Conservation (phyloP, 2,329 filamentous ascomycete genomes). For the Hymenoscyphus albidus region DNA sequence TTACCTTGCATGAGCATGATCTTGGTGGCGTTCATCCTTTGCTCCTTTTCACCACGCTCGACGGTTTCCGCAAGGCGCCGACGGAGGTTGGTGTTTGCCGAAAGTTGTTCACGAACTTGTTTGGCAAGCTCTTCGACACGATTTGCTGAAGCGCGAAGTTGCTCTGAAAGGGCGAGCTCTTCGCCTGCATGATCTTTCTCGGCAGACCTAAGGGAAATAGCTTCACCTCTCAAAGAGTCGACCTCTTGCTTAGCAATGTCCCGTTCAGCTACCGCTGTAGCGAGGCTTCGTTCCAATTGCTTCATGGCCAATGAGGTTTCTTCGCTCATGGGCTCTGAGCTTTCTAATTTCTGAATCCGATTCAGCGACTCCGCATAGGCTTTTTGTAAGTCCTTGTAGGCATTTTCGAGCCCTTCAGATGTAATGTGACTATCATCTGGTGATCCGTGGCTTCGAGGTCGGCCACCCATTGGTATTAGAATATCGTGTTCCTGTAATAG, state of each 20-base stretch:
- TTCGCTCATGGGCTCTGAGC: conserved; percentile 47
- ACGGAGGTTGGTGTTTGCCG: conserved; percentile 72
- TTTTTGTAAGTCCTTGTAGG: conserved; percentile 72
- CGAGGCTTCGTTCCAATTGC: conserved; percentile 64
- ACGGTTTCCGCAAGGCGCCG: conserved; percentile 76
- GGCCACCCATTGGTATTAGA: conserved; percentile 56
- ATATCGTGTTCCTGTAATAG: conserved; percentile 83
- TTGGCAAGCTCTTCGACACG: conserved; percentile 75
- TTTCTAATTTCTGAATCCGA: conserved; percentile 62
- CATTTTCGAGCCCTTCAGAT: conserved; percentile 67
- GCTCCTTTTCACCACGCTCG: conserved; percentile 76
- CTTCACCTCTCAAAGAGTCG: conserved; percentile 56
- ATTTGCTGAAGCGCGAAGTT: conserved; percentile 69
- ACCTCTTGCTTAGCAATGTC: conserved; percentile 67
- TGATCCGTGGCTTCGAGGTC: conserved; percentile 41
- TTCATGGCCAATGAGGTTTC: conserved; percentile 60
- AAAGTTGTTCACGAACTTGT: conserved; percentile 76
- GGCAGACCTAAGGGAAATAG: conserved; percentile 52
- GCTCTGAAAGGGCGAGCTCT: conserved; percentile 61
- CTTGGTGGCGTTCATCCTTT: conserved; percentile 72
- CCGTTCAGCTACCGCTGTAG: conserved; percentile 65
- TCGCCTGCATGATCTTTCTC: conserved; percentile 55
- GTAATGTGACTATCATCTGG: conserved; percentile 49
- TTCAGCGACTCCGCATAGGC: conserved; percentile 64
- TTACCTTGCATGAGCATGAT: conserved; percentile 81